Evolutionary conservation across 495 filamentous ascomycete species (phyloP).

Genomic region (Penicillium manginii): DNA sequence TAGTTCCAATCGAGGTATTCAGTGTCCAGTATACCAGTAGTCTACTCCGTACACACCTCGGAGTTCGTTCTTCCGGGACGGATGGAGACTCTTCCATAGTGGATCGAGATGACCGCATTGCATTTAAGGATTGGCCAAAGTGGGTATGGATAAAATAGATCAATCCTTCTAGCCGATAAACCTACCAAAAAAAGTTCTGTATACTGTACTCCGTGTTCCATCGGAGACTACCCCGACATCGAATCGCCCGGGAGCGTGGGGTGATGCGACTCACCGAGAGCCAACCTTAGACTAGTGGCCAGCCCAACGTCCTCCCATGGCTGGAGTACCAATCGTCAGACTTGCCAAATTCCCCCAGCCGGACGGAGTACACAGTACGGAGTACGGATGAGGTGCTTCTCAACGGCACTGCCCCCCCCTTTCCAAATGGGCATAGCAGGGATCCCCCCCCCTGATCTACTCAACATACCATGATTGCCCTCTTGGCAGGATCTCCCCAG

Average conservation of each 20-base stretch:
- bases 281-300: neutral
- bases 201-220: slow-evolving; percentile 1
- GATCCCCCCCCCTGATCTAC: neutral
- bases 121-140: too few relatives aligned
- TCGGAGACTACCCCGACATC: slow-evolving; percentile 4
- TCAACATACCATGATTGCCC: slow-evolving; percentile 11
- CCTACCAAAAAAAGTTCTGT: too few relatives aligned
- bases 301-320: neutral
- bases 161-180: too few relatives aligned
- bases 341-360: neutral
- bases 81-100: too few relatives aligned
- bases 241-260: neutral
- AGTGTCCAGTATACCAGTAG: too few relatives aligned
- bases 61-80: too few relatives aligned
- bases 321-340: neutral
- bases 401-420: neutral
- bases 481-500: slow-evolving; percentile 20
- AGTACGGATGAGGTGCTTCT: neutral
- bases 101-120: too few relatives aligned
- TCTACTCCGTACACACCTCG: too few relatives aligned
- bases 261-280: neutral
- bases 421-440: neutral
- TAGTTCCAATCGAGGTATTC: slow-evolving; percentile 10
- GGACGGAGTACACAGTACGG: neutral
- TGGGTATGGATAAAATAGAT: too few relatives aligned